Base-by-base conservation (phyloP, 2,329 filamentous ascomycete genomes). In the Curvularia eragrostidis region DNA sequence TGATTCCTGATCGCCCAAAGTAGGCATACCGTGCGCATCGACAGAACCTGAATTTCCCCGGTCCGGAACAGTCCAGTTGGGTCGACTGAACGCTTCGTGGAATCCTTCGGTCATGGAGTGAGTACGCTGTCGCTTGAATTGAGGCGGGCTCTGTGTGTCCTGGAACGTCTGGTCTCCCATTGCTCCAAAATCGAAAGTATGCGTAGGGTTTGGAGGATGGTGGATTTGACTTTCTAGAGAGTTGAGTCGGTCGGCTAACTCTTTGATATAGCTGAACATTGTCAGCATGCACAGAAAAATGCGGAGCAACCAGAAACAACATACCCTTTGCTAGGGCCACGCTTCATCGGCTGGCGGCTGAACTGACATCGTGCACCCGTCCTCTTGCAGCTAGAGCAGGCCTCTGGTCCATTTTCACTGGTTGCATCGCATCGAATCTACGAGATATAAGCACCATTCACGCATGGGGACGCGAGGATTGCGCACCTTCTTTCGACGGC, bases 361-460 rank as follows among this genome's bases (percentile, higher is more conserved):
- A 78, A 78, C 49, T 77, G 76, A 47, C 76, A 78, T n/a, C 72
- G 68, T 18, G 75, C 73, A 2, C 74, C 74, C 1, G 76, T 77
- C 43, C 75, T 66, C 59, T 77, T 78, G 52, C 76, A 78, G 51
- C 74, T 77, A 21, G 75, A 77, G 56, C 75, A 78, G 30, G 76
- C 69, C 61, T 76, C 74, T 13, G 76, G 75, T 1, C 75, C 76
- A 32, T 77, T 77, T 49, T 78, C 75, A 44, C 70, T 74, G 9
- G 76, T 77, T 24, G 76, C 75, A 54, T 78, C 76, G 59, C 76
- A 78, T 58, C 76, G 71, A 52, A 78, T 78, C 75, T 78, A 56
- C 19, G 19, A 5, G 9, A 26, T 12, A 51, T 74, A 21, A 73
- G 64, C 64, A 52, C 42, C 48, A 19, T n/a, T 28, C 3, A 39